Base-by-base conservation (phyloP, 179 eudicot species). In the Silene noctiflora region DNA sequence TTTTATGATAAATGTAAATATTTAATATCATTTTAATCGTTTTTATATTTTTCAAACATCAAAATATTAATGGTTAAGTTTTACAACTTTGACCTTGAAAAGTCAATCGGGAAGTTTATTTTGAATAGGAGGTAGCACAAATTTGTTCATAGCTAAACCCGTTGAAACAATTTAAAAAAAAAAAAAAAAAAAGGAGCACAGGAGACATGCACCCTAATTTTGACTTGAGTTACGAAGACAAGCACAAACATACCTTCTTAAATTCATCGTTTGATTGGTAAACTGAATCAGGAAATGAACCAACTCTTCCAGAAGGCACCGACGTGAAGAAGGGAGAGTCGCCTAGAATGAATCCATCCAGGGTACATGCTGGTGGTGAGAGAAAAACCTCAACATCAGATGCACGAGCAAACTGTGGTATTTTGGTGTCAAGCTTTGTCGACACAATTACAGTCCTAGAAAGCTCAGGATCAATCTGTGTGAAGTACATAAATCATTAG, bases 281-380 rank as follows among this genome's bases (percentile, higher is more conserved):
- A 76, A 94, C 93, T 19, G 97, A 92, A 80, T 88, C 95, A 77
- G 84, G 91, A 75, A 89, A 90, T 79, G 88, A 82, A 78, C 99
- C 99, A 78, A 95, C 99, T 84, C 99, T 86, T 87, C 99, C 99
- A 46, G 99, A 95, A 76, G 99, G 99, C 65, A 95, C 99, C 59
- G 99, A 95, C 19, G 99, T 95, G 88, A 95, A 95, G 84, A 95
- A 95, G 24, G 98, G 99, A 12, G 99, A 89, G 75, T 89, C 96
- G 2, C 99, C 97, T 59, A 95, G 75, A 91, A 95, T 88, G 81
- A 91, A 86, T 29, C 99, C 96, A 83, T 92, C 97, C 39, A 95
- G 89, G 22, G 92, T 85, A 77, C 87, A 78, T 22, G 86, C 85
- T 72, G 96, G 97, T 46, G 99, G 99, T 69, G 96, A 88, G 74